phyloP scores from a whole-genome alignment of 129 eudicot species.

The Mikania micrantha region DNA sequence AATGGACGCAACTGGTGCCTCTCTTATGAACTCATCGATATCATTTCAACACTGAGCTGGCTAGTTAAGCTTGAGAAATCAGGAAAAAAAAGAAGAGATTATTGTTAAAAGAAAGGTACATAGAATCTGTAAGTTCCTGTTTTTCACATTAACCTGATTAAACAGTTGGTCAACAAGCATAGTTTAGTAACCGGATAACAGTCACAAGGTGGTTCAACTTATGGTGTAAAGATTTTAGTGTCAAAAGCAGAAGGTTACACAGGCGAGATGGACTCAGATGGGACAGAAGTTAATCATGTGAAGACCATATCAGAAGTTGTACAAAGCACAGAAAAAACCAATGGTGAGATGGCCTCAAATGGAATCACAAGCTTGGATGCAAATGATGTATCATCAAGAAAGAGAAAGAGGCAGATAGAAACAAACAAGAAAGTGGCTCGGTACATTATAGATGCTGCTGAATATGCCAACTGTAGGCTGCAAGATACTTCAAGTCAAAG shows the following conservation, averaged over 20 bases:
- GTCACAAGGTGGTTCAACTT: neutral
- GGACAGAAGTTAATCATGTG: neutral
- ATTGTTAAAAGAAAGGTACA: neutral
- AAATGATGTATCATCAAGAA: slow-evolving; percentile 13
- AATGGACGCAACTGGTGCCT: no score
- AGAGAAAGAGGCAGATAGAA: neutral
- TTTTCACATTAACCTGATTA: neutral
- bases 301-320: neutral
- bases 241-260: neutral
- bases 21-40: no score
- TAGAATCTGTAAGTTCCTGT: neutral
- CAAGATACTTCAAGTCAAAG: neutral
- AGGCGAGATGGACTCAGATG: slow-evolving; percentile 17
- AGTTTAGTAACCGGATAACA: neutral
- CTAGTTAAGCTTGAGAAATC: neutral
- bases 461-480: neutral
- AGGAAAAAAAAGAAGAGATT: neutral
- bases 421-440: neutral
- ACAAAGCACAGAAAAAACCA: neutral
- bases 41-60: no score
- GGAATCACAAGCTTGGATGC: neutral
- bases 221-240: neutral
- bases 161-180: neutral
- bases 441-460: neutral
- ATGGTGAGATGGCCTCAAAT: neutral